Base-by-base conservation (phyloP, 225 moss, liverwort and hornwort genomes). In the Anthoceros angustus region DNA sequence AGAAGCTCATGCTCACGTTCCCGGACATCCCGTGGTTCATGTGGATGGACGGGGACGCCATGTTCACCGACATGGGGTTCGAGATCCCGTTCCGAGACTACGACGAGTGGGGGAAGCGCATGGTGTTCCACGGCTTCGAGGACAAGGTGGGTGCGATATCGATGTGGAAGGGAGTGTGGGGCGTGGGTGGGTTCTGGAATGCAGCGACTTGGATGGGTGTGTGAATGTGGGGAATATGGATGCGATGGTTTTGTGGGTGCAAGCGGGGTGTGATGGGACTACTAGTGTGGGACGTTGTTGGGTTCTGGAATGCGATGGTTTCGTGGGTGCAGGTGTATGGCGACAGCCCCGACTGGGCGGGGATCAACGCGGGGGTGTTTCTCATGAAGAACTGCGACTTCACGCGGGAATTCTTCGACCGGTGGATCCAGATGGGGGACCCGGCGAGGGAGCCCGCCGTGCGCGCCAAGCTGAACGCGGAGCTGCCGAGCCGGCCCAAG, bases 331-430 rank as follows among this genome's bases (percentile, higher is more conserved):
- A 55, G 55, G 55, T 55, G 8, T 6, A 76, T 70, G 62, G 67
- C 64, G 14, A 69, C 66, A 43, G 76, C 65, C 48, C 65, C 21
- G 55, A 55, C 42, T 82, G 79, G 79, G 63, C 72, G 2, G 82
- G 79, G 1, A 67, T 82, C 12, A 82, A 79, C 64, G 79, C 79
- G 6, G 95, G 91, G 8, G 83, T 91, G 25, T 76, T 83, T 63
- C 86, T 95, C 8, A 68, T 91, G 40, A 83, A 91, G 2, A 91
- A 91, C 63, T 86, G 85, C 66, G 91, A 91, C 62, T 98, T 88
- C 88, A 83, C 95, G 0, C 77, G 87, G 3, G 86, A 91, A 60
- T 83, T 91, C 20, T 71, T 98, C 42, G 85, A 91, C 41, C 66
- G 77, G 23, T 95, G 95, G 95, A 85, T 68, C 10, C 74, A 76